These are phyloP conservation scores for Rhizopogon sp. DNA, from an alignment of 768 basidiomycete species.

Conservation along the genomic window DNA sequence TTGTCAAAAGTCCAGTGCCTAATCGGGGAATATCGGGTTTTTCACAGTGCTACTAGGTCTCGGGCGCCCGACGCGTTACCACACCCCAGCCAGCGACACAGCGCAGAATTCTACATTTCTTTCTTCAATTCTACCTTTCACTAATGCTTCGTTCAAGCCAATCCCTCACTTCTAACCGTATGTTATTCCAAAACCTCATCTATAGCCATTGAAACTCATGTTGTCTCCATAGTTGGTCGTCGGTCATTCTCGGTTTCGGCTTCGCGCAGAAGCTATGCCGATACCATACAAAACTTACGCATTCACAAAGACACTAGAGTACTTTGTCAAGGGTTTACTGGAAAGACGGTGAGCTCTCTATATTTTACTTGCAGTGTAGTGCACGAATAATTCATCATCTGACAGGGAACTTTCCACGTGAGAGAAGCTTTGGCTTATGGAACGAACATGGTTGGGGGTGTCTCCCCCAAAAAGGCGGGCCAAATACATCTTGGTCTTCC, in stretches of 20 bases:
- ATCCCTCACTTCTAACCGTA: slow-evolving; percentile 50
- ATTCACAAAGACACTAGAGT: slow-evolving; percentile 96
- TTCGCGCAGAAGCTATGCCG: slow-evolving; percentile 73
- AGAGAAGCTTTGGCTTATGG: slow-evolving; percentile 92
- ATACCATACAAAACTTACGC: slow-evolving; percentile 86
- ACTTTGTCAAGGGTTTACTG: slow-evolving; percentile 87
- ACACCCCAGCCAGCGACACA: slow-evolving; percentile 7
- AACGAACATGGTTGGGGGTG: slow-evolving; percentile 97
- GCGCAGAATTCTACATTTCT: slow-evolving; percentile 4
- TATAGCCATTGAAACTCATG: background rate
- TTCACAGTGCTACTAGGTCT: slow-evolving; percentile 20
- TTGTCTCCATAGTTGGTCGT: slow-evolving; percentile 46
- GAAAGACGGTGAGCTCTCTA: slow-evolving; percentile 73
- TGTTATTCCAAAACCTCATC: slow-evolving; percentile 10
- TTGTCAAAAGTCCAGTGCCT: background rate
- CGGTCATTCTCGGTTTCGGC: slow-evolving; percentile 80
- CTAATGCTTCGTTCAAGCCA: slow-evolving; percentile 59
- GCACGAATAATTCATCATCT: slow-evolving; percentile 4
- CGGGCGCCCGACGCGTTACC: slow-evolving; percentile 11
- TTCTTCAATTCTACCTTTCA: slow-evolving; percentile 9
- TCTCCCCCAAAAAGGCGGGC: slow-evolving; percentile 95
- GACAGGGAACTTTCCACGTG: slow-evolving; percentile 93
- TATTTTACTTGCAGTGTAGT: background rate
- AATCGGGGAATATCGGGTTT: background rate
- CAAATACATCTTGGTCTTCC: slow-evolving; percentile 93